Evolutionary conservation across 257 asterid genomes (phyloP), one percentile per base, ranked within the genome.

Genomic region (Ajuga chamaepitys): DNA sequence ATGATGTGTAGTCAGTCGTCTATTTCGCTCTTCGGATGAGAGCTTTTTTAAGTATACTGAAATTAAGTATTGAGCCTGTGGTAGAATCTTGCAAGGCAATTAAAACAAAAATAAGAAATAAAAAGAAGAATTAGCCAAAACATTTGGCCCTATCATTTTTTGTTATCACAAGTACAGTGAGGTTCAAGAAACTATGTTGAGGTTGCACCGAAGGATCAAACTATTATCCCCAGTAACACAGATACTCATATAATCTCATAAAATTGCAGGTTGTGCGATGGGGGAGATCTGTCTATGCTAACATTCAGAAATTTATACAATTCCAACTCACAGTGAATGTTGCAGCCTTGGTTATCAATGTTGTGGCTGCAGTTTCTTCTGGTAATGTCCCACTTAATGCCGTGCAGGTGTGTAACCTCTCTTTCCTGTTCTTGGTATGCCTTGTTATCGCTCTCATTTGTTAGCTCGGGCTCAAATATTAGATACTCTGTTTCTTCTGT

Each of bases 261-360:
- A 71, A 52, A 62, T 40, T 81, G 73, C 92, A 94, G 99, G 99
- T 90, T 66, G 96, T 94, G 54, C 84, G 95, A 53, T 94, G 99
- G 99, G 99, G 99, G 60, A 81, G 99, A 80, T 90, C 99, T 11
- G 99, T 94, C 5, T 94, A 94, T 26, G 99, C 99, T 47, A 94
- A 94, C 68, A 88, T 94, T 53, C 98, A 94, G 80, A 94, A 90
- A 71, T 90, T 94, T 70, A 94, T 94, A 52, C 99, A 94, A 50
- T 94, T 94, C 78, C 99, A 94, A 71, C 96, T 90, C 28, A 94
- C 98, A 9, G 99, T 94, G 55, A 90, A 94, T 74, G 97, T 90
- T 68, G 95, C 99, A 16, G 99, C 99, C 8, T 78, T 94, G 41
- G 51, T 88, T 52, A 94, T 94, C 58, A 94, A 94, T 85, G 96